Conservation (phyloP, 176 grass and related monocot genomes). For the Oryza punctata region DNA sequence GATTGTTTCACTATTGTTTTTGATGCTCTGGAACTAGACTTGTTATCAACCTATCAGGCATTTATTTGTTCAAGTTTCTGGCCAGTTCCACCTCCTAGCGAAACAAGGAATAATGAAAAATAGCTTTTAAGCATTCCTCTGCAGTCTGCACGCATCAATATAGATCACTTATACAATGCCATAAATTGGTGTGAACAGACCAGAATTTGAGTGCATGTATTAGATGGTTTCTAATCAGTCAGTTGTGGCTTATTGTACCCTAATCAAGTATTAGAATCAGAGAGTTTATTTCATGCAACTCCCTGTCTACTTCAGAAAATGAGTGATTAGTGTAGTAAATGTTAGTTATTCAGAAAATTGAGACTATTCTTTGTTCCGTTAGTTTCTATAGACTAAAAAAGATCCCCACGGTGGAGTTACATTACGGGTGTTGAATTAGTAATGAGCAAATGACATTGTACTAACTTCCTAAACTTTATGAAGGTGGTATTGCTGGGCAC, state of each 20-base stretch:
- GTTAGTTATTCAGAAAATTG: background rate
- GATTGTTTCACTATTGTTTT: background rate
- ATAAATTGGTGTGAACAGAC: slow-evolving; percentile 24
- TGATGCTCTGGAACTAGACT: background rate
- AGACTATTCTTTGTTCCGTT: background rate
- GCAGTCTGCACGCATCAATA: background rate
- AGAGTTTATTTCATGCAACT: background rate
- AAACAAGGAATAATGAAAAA: background rate
- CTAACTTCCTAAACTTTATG: slow-evolving; percentile 7
- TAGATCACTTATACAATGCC: background rate
- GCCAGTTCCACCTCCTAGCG: background rate
- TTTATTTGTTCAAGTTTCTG: background rate
- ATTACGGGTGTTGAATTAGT: background rate
- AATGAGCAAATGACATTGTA: background rate
- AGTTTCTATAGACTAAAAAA: background rate
- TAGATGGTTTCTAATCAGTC: slow-evolving; percentile 24
- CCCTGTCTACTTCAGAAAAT: background rate
- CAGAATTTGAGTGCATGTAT: slow-evolving; percentile 13
- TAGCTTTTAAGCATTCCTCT: slow-evolving; percentile 8
- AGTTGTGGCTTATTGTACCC: slow-evolving; percentile 4
- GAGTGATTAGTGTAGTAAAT: background rate
- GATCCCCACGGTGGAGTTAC: background rate
- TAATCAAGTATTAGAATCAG: background rate
- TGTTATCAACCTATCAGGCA: background rate
- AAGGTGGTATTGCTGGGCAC: background rate